Conservation (phyloP, 2,329 filamentous ascomycete genomes). For the Trichoderma atroviride region DNA sequence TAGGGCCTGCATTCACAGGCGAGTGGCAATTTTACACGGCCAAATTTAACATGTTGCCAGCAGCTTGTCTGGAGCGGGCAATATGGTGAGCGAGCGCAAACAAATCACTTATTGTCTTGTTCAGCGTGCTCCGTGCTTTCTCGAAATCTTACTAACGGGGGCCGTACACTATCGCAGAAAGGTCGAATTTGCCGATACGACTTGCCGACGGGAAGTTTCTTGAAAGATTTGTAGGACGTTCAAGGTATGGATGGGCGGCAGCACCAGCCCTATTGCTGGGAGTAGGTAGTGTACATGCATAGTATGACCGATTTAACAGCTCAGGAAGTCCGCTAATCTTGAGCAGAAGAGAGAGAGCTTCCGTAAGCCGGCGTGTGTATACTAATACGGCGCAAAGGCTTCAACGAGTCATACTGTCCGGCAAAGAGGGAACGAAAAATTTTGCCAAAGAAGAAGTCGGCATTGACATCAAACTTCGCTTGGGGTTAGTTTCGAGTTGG, state of each 20-base stretch:
- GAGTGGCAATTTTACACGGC: neutral
- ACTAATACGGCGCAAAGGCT: neutral
- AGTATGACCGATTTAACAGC: neutral
- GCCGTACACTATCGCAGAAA: neutral
- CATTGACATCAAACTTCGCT: conserved; percentile 17
- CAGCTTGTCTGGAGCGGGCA: neutral
- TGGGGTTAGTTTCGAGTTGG: neutral
- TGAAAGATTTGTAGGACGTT: neutral
- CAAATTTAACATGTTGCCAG: neutral
- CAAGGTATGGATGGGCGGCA: neutral
- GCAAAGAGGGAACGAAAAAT: neutral
- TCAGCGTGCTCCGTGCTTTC: neutral
- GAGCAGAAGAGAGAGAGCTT: neutral
- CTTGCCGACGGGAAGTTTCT: conserved; percentile 1
- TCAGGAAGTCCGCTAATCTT: neutral
- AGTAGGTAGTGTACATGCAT: no score
- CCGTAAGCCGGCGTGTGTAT: neutral
- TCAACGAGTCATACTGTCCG: neutral
- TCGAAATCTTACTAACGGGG: neutral
- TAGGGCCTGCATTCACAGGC: neutral
- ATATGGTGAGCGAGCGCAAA: neutral
- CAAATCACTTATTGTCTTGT: neutral
- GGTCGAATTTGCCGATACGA: neutral
- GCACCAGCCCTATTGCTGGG: neutral
- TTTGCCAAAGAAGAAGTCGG: neutral